Percentiles rank a stretch among this genome's conserved stretches.
phyloP scores from a whole-genome alignment of 2,329 filamentous ascomycete genomes.

The Plenodomus lindquistii region DNA sequence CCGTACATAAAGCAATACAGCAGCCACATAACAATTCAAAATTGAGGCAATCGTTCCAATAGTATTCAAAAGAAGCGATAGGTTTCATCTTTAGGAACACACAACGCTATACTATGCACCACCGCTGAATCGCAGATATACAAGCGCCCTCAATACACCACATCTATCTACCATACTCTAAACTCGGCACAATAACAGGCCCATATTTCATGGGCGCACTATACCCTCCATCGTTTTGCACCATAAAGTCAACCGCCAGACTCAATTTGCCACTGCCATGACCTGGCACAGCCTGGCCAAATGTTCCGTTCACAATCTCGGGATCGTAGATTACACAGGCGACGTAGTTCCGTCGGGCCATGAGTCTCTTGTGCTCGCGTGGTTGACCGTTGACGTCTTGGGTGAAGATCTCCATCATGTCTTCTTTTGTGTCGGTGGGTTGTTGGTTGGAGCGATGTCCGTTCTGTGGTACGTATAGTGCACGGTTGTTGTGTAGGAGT shows the following conservation, averaged over 20 bases:
- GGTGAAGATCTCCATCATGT: slow-evolving; percentile 99
- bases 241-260: slow-evolving; percentile 93
- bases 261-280: slow-evolving; percentile 63
- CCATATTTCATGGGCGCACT: slow-evolving; percentile 91
- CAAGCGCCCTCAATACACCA: not conserved
- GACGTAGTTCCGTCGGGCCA: slow-evolving; percentile 91
- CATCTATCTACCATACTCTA: slow-evolving; percentile 54
- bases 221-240: slow-evolving; percentile 85
- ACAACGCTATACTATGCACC: not conserved
- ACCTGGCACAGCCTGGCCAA: slow-evolving; percentile 45
- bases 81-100: not conserved
- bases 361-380: slow-evolving; percentile 85
- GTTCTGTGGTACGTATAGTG: slow-evolving; percentile 88
- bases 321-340: slow-evolving; percentile 94
- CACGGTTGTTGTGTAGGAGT: slow-evolving; percentile 92
- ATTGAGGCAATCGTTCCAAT: not conserved
- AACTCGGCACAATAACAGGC: slow-evolving; percentile 85
- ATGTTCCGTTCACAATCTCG: slow-evolving; percentile 64
- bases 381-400: slow-evolving; percentile 83
- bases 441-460: slow-evolving; percentile 71
- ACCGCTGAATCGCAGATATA: not conserved
- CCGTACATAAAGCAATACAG: not conserved
- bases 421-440: slow-evolving; percentile 92
- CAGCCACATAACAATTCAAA: not conserved
- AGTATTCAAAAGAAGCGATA: not conserved